phyloP scores from a whole-genome alignment of 768 basidiomycete species.

The Pholiota conissans region DNA sequence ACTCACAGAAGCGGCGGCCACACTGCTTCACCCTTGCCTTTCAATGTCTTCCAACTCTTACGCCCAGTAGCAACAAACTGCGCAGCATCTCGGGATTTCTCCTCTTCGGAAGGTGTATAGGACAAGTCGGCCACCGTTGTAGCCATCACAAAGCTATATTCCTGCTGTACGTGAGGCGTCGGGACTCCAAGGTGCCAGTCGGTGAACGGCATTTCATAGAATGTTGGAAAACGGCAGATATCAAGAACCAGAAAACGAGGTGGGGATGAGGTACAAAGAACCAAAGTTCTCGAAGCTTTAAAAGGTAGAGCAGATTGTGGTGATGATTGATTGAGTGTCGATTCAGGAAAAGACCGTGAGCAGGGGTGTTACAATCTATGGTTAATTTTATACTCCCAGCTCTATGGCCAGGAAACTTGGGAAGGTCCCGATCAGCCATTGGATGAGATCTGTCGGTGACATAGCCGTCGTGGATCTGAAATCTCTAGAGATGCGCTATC shows the following conservation, averaged over 20 bases:
- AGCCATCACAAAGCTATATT: slow-evolving; percentile 31
- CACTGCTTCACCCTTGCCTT: slow-evolving; percentile 65
- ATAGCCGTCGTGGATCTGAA: slow-evolving; percentile 6
- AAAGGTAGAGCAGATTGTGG: slow-evolving; percentile 1
- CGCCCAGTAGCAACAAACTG: slow-evolving; percentile 62
- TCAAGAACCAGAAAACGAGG: slow-evolving; percentile 4
- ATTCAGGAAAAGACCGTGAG: slow-evolving; percentile 1
- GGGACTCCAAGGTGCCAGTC: slow-evolving; percentile 41
- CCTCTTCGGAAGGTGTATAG: slow-evolving; percentile 37
- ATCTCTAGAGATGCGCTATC: slow-evolving; percentile 8
- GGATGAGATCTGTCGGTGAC: slow-evolving; percentile 10
- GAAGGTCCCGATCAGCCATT: slow-evolving; percentile 10
- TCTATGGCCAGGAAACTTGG: slow-evolving; percentile 7
- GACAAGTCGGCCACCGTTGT: slow-evolving; percentile 43
- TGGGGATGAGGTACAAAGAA: slow-evolving; percentile 1
- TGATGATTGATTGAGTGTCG: slow-evolving; percentile 17
- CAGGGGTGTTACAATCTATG: slow-evolving; percentile 7
- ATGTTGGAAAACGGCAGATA: not conserved
- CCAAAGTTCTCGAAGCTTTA: not conserved
- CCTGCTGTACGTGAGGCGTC: slow-evolving; percentile 15
- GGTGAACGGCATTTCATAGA: slow-evolving; percentile 16
- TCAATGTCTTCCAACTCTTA: slow-evolving; percentile 75
- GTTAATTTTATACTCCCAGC: slow-evolving; percentile 17
- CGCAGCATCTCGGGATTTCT: slow-evolving; percentile 49
- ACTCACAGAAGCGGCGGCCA: slow-evolving; percentile 68